Percentiles rank a stretch among this genome's conserved stretches.
Evolutionary conservation across 768 basidiomycete genomes (phyloP).

Genomic region (Guyanaporus albipodus): DNA sequence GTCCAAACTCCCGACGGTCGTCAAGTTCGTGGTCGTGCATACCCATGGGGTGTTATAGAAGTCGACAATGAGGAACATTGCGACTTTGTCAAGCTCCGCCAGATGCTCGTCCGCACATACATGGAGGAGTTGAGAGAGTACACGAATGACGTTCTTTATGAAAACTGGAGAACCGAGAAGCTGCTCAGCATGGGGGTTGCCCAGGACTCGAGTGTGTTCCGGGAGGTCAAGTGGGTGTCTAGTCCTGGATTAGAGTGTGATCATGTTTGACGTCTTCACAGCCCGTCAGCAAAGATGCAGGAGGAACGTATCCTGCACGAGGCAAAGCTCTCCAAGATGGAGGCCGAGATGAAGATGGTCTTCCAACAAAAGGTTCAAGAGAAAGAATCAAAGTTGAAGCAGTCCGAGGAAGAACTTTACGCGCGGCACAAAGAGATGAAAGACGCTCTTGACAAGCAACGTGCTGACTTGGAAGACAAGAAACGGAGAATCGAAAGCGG

Average conservation of each 20-base stretch:
- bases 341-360: conserved; percentile 99
- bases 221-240: conserved; percentile 90
- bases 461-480: conserved; percentile 94
- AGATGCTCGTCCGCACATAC: conserved; percentile 98
- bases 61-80: conserved; percentile 99
- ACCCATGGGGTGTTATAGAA: conserved; percentile 99
- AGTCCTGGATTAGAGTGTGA: not conserved
- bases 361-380: conserved; percentile 99
- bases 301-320: conserved; percentile 97
- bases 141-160: conserved; percentile 93
- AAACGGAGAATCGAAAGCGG: conserved; percentile 94
- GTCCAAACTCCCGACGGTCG: conserved; percentile 85
- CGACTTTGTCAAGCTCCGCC: conserved; percentile 98
- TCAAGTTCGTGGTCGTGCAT: conserved; percentile 88
- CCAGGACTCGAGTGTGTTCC: conserved; percentile 97
- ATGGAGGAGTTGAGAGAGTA: conserved; percentile 99
- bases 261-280: conserved; percentile 33
- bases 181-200: conserved; percentile 95
- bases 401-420: conserved; percentile 98
- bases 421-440: conserved; percentile 99
- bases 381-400: conserved; percentile 98
- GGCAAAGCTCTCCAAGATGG: conserved; percentile 98
- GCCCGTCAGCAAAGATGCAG: conserved; percentile 92
- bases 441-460: conserved; percentile 96
- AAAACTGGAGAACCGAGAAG: conserved; percentile 98